Percentiles rank a stretch among this genome's conserved stretches.
Evolutionary conservation across 2,329 filamentous ascomycete species (phyloP).

Genomic region (Fusarium sp.): DNA sequence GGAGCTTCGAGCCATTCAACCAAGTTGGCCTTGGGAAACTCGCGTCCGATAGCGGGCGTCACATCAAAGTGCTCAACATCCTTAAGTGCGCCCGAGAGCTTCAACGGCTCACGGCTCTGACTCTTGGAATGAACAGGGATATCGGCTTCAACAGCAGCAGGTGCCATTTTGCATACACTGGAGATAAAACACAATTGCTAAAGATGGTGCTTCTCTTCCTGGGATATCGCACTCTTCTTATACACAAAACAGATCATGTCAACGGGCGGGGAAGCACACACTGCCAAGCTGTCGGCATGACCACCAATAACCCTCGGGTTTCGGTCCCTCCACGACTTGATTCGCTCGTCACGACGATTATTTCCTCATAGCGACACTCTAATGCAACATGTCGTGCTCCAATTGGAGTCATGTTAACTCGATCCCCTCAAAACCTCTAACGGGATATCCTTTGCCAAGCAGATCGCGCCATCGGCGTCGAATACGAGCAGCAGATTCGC

Average conservation of each 20-base stretch:
- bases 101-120: constrained; percentile 55
- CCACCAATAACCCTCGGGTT: not conserved
- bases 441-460: not conserved
- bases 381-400: constrained; percentile 16
- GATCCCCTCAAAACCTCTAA: not conserved
- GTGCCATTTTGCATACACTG: constrained; percentile 25
- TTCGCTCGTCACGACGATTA: not conserved
- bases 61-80: constrained; percentile 66
- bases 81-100: constrained; percentile 63
- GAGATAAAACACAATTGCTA: too few relatives aligned
- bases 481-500: constrained; percentile 4
- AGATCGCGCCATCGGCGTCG: constrained; percentile 27
- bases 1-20: constrained; percentile 70
- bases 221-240: not conserved
- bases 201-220: not conserved
- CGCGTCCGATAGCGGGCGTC: constrained; percentile 71
- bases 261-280: constrained; percentile 3
- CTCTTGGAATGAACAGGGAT: constrained; percentile 26
- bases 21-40: constrained; percentile 69
- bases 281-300: not conserved
- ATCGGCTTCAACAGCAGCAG: constrained; percentile 24
- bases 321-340: not conserved
- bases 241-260: constrained; percentile 2
- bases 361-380: constrained; percentile 8
- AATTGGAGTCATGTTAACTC: constrained; percentile 6